Base-by-base conservation (phyloP, 495 filamentous ascomycete genomes). In the Penicillium manginii region DNA sequence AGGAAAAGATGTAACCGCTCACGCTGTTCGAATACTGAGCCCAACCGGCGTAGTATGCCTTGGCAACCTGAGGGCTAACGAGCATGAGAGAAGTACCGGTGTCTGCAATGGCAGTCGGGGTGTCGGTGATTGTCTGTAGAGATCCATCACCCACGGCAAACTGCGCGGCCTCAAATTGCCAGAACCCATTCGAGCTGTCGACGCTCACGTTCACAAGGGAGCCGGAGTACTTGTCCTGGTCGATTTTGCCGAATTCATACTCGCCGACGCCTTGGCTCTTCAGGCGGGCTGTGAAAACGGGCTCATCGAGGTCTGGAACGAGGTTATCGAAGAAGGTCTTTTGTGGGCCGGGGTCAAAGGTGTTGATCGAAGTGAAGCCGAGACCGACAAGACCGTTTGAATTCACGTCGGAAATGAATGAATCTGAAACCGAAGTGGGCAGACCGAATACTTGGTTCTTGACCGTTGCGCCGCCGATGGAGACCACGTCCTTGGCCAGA, bases 311-410 rank as follows among this genome's bases (percentile, higher is more conserved):
- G 10, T 70, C 70, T 21, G 76, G 55, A 60, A 84, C 81, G 47
- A 90, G 76, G 66, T 91, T 93, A 57, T 91, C 90, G 70, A 94
- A 93, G 72, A 92, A 94, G 26, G 91, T 94, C 65, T 85, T 85
- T 67, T 91, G 87, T 60, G 76, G 77, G 14, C 78, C 69, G 0
- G 89, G 88, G 50, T 82, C 69, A 40, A 94, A 84, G 31, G 83
- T 87, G 76, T 92, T 96, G 73, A 93, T 80, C 18, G 73, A 78
- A 61, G 82, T 86, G 71, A 92, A 96, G 15, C 84, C 89, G 21
- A 94, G 82, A 26, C 91, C 91, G 22, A 94, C 76, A 3, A 96
- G 79, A n/a, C 91, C 91, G 64, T 91, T 87, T 52, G 80, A 85
- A 40, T 73, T 60, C 10, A 75, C 81, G 60, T 88, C 85, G 23